Base-by-base conservation (phyloP, 768 basidiomycete genomes). In the Leccinum ochraceum region DNA sequence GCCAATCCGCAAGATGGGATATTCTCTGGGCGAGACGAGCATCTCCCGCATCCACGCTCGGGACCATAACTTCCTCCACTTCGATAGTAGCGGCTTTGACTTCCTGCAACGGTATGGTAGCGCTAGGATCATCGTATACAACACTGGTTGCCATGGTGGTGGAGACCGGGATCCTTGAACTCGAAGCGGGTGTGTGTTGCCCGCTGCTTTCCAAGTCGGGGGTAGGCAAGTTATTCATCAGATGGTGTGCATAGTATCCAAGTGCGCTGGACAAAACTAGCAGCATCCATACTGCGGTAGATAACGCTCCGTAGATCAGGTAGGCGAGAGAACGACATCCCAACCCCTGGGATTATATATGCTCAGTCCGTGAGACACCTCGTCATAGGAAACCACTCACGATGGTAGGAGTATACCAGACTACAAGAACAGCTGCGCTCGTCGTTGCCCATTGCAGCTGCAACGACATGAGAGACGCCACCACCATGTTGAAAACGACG, bases 281-380 rank as follows among this genome's bases (percentile, higher is more conserved):
- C 1, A 75, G 13, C 7, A 67, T 22, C 76, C 76, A 77, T 13
- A 73, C 65, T 0, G 59, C 1, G 2, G 73, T 78, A 1, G 77
- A 73, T 6, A 68, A 1, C 6, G 37, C 14, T 2, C 66, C 77
- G 13, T 75, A 77, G 16, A 70, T 48, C 37, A 75, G 24, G 54
- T 76, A 77, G 1, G 69, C 65, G 0, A 64, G 59, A 3, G 75
- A 77, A 57, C 75, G 74, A 49, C 77, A 77, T 11, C 76, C 77
- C 2, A 78, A 32, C 17, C 71, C 70, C 70, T 68, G n/a, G 24
- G 13, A 32, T 6, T 14, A 14, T 14, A 20, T 46, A 44, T 6
- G 1, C 24, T 44, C 10, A 58, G 20, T 50, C 28, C 53, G 4
- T 16, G 6, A 14, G 24, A 36, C 28, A 42, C 36, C 30, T 16